phyloP scores from a whole-genome alignment of 768 basidiomycete genomes.

The Mycena pura region DNA sequence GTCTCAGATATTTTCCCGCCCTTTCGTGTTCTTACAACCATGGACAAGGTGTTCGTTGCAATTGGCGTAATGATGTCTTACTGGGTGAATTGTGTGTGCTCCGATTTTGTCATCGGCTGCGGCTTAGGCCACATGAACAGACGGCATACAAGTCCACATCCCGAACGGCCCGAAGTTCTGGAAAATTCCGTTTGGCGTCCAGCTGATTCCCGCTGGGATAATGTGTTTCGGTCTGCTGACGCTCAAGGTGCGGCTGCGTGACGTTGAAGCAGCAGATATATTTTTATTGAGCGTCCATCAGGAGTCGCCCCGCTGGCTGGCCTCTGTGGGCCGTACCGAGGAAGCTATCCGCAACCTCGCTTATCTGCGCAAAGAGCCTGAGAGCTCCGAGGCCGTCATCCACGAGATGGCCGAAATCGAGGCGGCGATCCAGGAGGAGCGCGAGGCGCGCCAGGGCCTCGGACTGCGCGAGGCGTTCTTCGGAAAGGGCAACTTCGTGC shows the following conservation, averaged over 20 bases:
- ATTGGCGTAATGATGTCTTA: conserved; percentile 87
- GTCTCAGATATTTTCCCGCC: no score
- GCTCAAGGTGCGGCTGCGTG: conserved; percentile 56
- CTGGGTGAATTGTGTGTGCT: conserved; percentile 73
- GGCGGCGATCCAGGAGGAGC: conserved; percentile 79
- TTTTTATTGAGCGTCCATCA: conserved; percentile 25
- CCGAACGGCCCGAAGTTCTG: conserved; percentile 56
- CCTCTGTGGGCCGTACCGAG: conserved; percentile 60
- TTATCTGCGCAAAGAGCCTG: conserved; percentile 58
- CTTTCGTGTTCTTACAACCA: background rate
- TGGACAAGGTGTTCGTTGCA: conserved; percentile 52
- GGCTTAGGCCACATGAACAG: conserved; percentile 38
- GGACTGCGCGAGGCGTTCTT: conserved; percentile 76
- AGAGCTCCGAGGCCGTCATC: conserved; percentile 52
- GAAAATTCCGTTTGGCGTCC: conserved; percentile 77
- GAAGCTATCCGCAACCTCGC: conserved; percentile 68
- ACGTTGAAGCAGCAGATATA: background rate
- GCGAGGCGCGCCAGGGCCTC: conserved; percentile 65
- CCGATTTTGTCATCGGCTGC: background rate
- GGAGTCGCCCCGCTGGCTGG: conserved; percentile 83
- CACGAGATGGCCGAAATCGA: conserved; percentile 82
- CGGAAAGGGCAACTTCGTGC: conserved; percentile 80
- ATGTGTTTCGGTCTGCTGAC: conserved; percentile 73
- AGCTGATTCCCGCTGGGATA: conserved; percentile 77
- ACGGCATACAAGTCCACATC: conserved; percentile 65